phyloP scores from a whole-genome alignment of 176 grass and related monocot genomes.

The Metroxylon sagu region DNA sequence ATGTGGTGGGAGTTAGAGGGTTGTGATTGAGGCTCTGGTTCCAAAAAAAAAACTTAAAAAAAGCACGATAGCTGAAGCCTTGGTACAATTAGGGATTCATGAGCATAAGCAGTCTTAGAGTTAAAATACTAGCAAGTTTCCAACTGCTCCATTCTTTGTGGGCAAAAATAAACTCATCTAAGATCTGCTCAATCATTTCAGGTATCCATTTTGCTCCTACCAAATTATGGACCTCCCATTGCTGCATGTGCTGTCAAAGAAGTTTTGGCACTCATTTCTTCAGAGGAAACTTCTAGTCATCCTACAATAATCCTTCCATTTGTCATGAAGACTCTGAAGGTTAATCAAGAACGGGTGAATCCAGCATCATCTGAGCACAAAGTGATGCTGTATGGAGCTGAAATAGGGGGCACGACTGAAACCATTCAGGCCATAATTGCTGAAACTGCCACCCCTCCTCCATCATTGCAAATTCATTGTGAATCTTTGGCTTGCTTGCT shows the following conservation, averaged over 20 bases:
- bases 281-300: slow-evolving; percentile 22
- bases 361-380: slow-evolving; percentile 20
- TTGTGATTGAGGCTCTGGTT: no score
- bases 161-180: slow-evolving; percentile 8
- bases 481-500: slow-evolving; percentile 71
- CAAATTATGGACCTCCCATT: slow-evolving; percentile 67
- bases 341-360: slow-evolving; percentile 21
- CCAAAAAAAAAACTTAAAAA: no score
- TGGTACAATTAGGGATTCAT: no score
- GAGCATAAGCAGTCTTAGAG: no score
- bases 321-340: slow-evolving; percentile 33
- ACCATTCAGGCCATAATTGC: slow-evolving; percentile 35
- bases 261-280: slow-evolving; percentile 52
- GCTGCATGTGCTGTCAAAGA: slow-evolving; percentile 74
- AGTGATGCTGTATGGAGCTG: slow-evolving; percentile 33
- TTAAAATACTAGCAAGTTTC: no score
- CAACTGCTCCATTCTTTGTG: not conserved
- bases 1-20: no score
- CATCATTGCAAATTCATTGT: slow-evolving; percentile 52
- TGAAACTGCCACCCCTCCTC: slow-evolving; percentile 36
- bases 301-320: slow-evolving; percentile 56
- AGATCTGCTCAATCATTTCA: slow-evolving; percentile 33
- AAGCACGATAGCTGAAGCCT: no score
- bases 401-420: slow-evolving; percentile 56
- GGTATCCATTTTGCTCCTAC: slow-evolving; percentile 68